These are phyloP conservation scores for Xylaria sp. DNA, from an alignment of 2,329 filamentous ascomycete genomes.

Conservation along the genomic window DNA sequence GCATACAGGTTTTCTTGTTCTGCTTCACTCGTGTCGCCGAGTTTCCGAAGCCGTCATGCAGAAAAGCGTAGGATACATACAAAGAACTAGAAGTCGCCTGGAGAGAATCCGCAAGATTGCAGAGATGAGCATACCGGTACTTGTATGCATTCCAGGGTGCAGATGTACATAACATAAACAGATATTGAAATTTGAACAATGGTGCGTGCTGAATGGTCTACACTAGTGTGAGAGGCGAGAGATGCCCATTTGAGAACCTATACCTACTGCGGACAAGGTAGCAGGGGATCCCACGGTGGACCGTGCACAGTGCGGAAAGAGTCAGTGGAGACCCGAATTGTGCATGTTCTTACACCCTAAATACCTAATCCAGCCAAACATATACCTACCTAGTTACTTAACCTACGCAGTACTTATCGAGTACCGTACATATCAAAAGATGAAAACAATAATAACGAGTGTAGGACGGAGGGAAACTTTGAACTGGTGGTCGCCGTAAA, in stretches of 20 bases:
- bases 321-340: constrained; percentile 17
- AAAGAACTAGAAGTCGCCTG: background rate
- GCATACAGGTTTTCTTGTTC: background rate
- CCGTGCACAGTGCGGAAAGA: constrained; percentile 15
- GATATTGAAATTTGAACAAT: background rate
- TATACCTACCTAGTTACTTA: background rate
- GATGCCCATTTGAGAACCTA: background rate
- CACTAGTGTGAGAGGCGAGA: background rate
- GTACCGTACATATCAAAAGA: no score
- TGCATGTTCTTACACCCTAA: constrained; percentile 16
- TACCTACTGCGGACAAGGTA: background rate
- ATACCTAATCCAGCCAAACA: background rate
- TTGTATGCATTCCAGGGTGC: background rate
- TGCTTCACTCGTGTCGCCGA: background rate
- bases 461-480: background rate
- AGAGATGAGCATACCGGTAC: background rate
- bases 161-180: background rate
- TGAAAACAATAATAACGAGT: background rate
- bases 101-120: background rate
- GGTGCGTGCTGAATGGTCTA: background rate
- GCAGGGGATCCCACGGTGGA: constrained; percentile 5
- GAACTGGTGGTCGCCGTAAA: background rate
- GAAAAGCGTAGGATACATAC: background rate
- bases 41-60: no score
- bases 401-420: background rate